phyloP scores from a whole-genome alignment of 768 basidiomycete species.

The Cystoderma amianthinum region DNA sequence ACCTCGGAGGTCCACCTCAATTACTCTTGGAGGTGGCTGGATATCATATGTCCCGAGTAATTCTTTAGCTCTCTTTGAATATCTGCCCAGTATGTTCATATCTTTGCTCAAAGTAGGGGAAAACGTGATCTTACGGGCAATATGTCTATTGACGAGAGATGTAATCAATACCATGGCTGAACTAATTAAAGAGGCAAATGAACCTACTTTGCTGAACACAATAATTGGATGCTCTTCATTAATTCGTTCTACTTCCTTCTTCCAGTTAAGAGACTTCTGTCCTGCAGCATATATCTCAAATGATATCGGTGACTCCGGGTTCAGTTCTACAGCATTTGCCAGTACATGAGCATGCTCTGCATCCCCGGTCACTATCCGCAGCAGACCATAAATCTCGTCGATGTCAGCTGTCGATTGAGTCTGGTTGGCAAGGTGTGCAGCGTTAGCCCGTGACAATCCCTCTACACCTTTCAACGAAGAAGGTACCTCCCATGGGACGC shows the following conservation, averaged over 20 bases:
- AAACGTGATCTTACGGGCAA: constrained; percentile 62
- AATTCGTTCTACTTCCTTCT: constrained; percentile 30
- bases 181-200: neutral
- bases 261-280: constrained; percentile 36
- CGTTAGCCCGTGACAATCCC: constrained; percentile 33
- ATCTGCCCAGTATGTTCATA: constrained; percentile 26
- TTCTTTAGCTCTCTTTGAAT: constrained; percentile 53
- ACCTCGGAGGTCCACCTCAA: constrained; percentile 76
- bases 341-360: constrained; percentile 32
- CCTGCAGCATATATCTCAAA: constrained; percentile 49
- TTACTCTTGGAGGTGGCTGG: constrained; percentile 54
- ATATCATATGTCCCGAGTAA: constrained; percentile 56
- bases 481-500: neutral
- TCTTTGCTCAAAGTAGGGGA: neutral
- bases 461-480: too few species aligned
- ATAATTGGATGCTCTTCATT: constrained; percentile 54
- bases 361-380: constrained; percentile 54
- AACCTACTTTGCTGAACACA: constrained; percentile 74
- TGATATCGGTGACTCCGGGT: constrained; percentile 40
- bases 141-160: constrained; percentile 56
- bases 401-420: constrained; percentile 16
- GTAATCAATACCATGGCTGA: too few species aligned
- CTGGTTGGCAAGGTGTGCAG: too few species aligned
- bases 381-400: constrained; percentile 65
- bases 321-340: constrained; percentile 29